Evolutionary conservation across 1,284 basidiomycete genomes (phyloP).

Genomic region (Ustilago hordei): DNA sequence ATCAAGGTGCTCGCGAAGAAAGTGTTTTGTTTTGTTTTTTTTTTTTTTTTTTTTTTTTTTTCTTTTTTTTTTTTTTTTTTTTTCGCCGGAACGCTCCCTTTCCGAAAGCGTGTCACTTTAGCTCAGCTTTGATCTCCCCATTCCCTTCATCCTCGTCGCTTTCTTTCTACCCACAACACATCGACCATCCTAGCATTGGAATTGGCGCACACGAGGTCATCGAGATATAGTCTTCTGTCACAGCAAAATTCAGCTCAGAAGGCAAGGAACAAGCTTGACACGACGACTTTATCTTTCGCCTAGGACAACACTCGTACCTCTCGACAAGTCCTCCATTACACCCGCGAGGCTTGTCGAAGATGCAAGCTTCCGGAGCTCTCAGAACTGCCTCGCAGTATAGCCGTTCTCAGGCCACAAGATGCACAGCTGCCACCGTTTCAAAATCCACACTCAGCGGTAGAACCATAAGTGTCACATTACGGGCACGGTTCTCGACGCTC

Average conservation of each 20-base stretch:
- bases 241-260: neutral
- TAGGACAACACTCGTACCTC: neutral
- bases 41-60: neutral
- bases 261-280: neutral
- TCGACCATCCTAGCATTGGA: neutral
- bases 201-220: neutral
- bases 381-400: slow-evolving; percentile 31
- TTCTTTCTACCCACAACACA: neutral
- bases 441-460: neutral
- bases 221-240: neutral
- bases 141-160: neutral
- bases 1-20: slow-evolving; percentile 44
- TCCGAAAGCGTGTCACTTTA: neutral
- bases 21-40: slow-evolving; percentile 11
- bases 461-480: neutral
- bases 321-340: neutral
- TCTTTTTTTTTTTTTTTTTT: neutral
- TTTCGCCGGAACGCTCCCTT: too few species aligned
- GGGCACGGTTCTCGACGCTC: neutral
- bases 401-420: slow-evolving; percentile 17
- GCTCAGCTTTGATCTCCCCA: neutral
- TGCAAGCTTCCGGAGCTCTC: slow-evolving; percentile 27
- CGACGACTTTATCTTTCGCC: neutral
- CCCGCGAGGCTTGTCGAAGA: slow-evolving; percentile 4
- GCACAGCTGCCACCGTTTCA: neutral